Conservation (phyloP, 257 asterid genomes). For the Perilla frutescens region DNA sequence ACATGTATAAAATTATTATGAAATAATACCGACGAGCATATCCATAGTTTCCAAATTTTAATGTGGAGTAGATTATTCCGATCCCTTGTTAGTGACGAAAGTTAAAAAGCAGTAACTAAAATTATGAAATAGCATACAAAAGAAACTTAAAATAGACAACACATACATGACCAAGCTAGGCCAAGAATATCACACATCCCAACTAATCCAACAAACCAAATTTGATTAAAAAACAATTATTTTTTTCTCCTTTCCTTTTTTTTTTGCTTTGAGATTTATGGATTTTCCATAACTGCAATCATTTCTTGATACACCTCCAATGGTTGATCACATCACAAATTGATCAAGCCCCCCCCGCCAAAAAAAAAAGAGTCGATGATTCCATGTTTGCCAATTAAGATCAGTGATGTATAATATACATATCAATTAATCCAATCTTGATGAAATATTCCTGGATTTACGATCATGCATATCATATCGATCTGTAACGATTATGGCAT, state of each 20-base stretch:
- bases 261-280: neutral
- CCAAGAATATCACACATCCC: neutral
- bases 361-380: neutral
- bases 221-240: neutral
- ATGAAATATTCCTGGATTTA: slow-evolving; percentile 18
- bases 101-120: neutral
- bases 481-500: slow-evolving; percentile 25
- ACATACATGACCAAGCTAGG: neutral
- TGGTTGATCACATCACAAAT: neutral
- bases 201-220: slow-evolving; percentile 1
- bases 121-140: neutral
- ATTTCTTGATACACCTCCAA: slow-evolving; percentile 21
- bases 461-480: slow-evolving; percentile 12
- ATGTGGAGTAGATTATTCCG: neutral
- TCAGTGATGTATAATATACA: neutral
- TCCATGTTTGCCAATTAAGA: neutral
- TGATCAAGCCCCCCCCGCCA: slow-evolving; percentile 6
- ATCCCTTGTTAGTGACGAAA: neutral
- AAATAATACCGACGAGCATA: no score
- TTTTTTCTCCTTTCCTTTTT: neutral
- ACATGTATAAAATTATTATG: no score
- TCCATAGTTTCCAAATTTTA: neutral
- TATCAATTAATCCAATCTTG: slow-evolving; percentile 22
- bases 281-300: slow-evolving; percentile 29
- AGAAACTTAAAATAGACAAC: slow-evolving; percentile 3